Base-by-base conservation (phyloP, 345 rosid genomes). In the Gossypium bickii region DNA sequence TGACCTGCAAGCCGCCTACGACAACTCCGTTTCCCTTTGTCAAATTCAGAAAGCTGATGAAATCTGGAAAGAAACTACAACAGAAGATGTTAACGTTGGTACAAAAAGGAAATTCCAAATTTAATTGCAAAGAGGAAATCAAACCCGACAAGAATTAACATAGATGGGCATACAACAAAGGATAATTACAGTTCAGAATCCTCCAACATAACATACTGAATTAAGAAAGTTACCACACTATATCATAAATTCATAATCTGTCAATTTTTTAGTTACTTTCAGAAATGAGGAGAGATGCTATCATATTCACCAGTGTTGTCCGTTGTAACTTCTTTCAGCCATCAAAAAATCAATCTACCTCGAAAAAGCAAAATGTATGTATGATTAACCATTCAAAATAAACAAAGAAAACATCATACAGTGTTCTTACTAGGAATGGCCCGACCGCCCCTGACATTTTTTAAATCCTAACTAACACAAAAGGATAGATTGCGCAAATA, bases 1-100 rank as follows among this genome's bases (percentile, higher is more conserved):
- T 95, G 99, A n/a, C 97, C 97, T 25, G 99, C 98, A 18, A 95
- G 86, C 79, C 97, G 90, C 77, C 94, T 89, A 43, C 97, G 94
- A 67, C 99, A 95, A 75, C 99, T 95, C 55, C 99, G 82, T 76
- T 95, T 95, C 70, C 91, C 98, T 84, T 91, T 87, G 86, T 95
- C 99, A 79, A 95, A 95, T 78, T 93, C 99, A 13, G 90, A 73
- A 71, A 95, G 98, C 79, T 78, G 93, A 81, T 95, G 99, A 86
- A 95, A 95, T 83, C 99, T 95, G 80, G 38, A 74, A 6, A 71
- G 29, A 25, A 59, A 18, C 47, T 4, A 25, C 69, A 44, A 62
- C 13, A 43, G 72, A 57, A 71, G 24, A 58, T 16, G 55, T 59
- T 72, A 59, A 13, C 10, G 24, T 20, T 51, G 60, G 17, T n/a